These are phyloP conservation scores for Phytophthora pini DNA, from an alignment of 352 stramenopile species.

Conservation along the genomic window DNA sequence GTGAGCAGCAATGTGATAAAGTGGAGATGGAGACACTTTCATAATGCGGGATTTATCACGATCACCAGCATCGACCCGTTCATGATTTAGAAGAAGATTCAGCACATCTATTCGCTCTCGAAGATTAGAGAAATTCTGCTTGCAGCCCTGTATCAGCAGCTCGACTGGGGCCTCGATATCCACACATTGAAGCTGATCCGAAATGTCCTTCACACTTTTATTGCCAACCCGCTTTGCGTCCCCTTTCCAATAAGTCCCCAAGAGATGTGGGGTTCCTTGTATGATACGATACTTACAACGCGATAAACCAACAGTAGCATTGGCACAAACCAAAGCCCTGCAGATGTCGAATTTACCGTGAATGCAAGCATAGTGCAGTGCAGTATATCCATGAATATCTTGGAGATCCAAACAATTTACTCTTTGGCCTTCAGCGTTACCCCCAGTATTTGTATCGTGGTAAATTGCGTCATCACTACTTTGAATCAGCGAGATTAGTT, in stretches of 20 bases:
- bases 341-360: conserved; percentile 39
- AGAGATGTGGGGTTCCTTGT: conserved; percentile 23
- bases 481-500: conserved; percentile 41
- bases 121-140: conserved; percentile 20
- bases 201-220: conserved; percentile 4
- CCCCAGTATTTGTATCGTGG: not conserved
- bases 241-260: conserved; percentile 47
- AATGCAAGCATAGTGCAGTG: conserved; percentile 63
- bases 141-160: conserved; percentile 29
- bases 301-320: conserved; percentile 39
- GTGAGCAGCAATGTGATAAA: conserved; percentile 61
- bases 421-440: not conserved
- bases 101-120: conserved; percentile 27
- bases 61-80: not conserved
- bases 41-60: not conserved
- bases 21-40: conserved; percentile 32
- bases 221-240: conserved; percentile 12
- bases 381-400: conserved; percentile 60
- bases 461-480: conserved; percentile 4
- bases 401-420: conserved; percentile 40
- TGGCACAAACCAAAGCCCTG: conserved; percentile 38
- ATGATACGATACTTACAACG: conserved; percentile 33
- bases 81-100: conserved; percentile 21
- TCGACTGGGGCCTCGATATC: conserved; percentile 29
- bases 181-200: conserved; percentile 9